A percentile compares a stretch with the other conserved stretches of the same genome.
Evolutionary conservation across 371 early-diverging fungal genomes (phyloP).

Genomic region (Zopfochytrium polystomum): DNA sequence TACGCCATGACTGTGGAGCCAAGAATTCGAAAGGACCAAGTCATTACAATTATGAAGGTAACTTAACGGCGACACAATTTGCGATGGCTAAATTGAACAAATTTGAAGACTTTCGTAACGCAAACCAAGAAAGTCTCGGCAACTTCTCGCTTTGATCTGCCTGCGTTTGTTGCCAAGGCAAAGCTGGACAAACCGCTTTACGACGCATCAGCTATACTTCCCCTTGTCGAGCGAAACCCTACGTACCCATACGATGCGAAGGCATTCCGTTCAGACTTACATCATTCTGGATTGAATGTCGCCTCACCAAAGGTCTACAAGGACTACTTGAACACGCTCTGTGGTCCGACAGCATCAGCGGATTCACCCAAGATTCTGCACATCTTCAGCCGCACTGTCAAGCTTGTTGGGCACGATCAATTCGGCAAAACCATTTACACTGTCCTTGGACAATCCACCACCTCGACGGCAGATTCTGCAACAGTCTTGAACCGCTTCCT

Average conservation of each 20-base stretch:
- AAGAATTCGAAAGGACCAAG: background rate
- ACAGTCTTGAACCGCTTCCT: background rate
- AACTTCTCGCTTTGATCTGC: conserved; percentile 1
- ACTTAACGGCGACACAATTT: background rate
- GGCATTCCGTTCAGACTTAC: background rate
- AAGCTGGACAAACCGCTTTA: conserved; percentile 1
- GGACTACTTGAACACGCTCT: background rate
- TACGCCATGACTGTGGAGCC: background rate
- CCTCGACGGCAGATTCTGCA: conserved; percentile 1
- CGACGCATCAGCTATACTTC: background rate
- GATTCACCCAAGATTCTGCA: background rate
- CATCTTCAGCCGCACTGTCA: background rate
- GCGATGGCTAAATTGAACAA: background rate
- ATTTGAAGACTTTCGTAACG: background rate
- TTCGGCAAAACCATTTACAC: conserved; percentile 6
- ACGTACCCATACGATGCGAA: background rate
- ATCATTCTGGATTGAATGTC: background rate
- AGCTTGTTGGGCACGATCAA: background rate
- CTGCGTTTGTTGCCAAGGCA: conserved; percentile 8
- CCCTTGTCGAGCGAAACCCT: background rate
- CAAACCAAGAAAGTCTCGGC: background rate
- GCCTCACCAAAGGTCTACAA: background rate
- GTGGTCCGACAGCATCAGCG: conserved; percentile 1
- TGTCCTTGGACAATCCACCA: conserved; percentile 5
- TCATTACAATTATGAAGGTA: background rate